Conservation (phyloP, 164 flowering plant species). For the Buxus sempervirens region DNA sequence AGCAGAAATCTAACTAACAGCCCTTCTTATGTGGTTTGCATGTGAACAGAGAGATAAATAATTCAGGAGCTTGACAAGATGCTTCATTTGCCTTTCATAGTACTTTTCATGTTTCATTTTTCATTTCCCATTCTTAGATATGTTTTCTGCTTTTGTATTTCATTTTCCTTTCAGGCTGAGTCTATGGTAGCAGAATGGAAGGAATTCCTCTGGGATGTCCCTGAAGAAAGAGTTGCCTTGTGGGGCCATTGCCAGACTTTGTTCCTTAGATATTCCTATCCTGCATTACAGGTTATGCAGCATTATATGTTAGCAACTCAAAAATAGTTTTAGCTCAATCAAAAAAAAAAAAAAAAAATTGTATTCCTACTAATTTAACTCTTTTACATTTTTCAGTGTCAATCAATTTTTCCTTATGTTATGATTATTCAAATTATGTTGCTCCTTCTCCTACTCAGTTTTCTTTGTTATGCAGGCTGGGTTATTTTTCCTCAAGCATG, state of each 20-base stretch:
- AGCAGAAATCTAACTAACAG: background rate
- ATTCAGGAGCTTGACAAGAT: background rate
- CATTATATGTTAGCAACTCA: background rate
- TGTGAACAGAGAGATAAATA: no score
- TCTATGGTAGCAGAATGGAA: slow-evolving; percentile 99
- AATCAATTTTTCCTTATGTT: background rate
- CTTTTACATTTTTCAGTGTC: background rate
- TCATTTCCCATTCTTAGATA: background rate
- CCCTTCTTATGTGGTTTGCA: background rate
- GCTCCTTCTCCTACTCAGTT: background rate
- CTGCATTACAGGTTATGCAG: slow-evolving; percentile 62
- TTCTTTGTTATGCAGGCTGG: slow-evolving; percentile 67
- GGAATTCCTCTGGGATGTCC: slow-evolving; percentile 98
- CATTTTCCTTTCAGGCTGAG: slow-evolving; percentile 59
- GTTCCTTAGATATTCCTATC: slow-evolving; percentile 82
- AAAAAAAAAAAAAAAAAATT: no score
- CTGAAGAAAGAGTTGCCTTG: slow-evolving; percentile 92
- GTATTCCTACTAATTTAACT: background rate
- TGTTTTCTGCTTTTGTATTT: background rate
- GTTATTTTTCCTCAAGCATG: slow-evolving; percentile 90
- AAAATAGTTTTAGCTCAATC: background rate
- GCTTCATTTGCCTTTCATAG: background rate
- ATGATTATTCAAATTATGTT: background rate
- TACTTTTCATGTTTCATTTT: background rate
- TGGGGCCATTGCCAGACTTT: slow-evolving; percentile 95